Evolutionary conservation across 73 alveolate species (phyloP), one percentile per base, ranked within the genome.

Genomic region (Paramecium octaurelia): DNA sequence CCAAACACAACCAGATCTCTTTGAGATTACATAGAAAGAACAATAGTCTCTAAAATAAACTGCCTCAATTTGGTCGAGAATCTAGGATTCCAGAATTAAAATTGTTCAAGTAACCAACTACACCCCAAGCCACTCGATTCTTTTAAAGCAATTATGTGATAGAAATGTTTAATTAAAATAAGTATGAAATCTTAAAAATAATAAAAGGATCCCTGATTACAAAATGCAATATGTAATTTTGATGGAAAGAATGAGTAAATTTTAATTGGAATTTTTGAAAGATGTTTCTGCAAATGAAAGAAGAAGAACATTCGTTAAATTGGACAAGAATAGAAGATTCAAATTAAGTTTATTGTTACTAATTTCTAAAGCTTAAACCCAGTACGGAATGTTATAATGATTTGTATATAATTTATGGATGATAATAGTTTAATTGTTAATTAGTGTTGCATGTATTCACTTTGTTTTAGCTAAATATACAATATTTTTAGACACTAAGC

Each of bases 361-460:
- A 27, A 80, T 80, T 24, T 80, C 91, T 31, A 80, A 35, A 43
- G 35, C 69, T 54, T 8, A 48, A 18, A 80, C 91, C 31, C 44
- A 40, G 31, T 44, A 42, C 46, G 14, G 46, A 80, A 44, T 80
- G 23, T 46, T 42, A 80, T 80, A 31, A 20, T 80, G 75, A 80
- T 80, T 80, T 80, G 59, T 73, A 73, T 73, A 73, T 54, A 54
- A 54, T 54, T 54, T 54, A 54, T 73, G 11, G 8, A 73, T 73
- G 87, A 73, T 73, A 73, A 35, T 73, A 73, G 64, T 73, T 73
- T 31, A 64, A 27, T 64, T 64, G 84, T 31, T 64, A 64, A 11
- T 73, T 35, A 73, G n/a, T 73, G 60, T 20, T 3, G 40, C 86
- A 31, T 31, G 40, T 21, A 36, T 73, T 73, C 87, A 36, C 14